Base-by-base conservation (phyloP, 768 basidiomycete genomes). In the Tricholoma sp. region DNA sequence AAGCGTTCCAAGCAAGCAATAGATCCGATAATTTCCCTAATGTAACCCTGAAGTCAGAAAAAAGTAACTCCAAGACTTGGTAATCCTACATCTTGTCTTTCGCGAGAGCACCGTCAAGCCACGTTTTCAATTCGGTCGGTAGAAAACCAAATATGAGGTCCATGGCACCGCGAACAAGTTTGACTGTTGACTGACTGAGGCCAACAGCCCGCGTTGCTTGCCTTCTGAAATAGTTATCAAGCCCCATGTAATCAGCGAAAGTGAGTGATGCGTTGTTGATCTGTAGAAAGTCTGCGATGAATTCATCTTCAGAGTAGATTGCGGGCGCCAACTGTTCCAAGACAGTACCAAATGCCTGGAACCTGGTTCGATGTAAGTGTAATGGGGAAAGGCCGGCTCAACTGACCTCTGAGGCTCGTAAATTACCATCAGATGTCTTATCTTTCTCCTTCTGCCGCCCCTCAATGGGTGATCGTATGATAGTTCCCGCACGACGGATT, bases 81-180 rank as follows among this genome's bases (percentile, higher is more conserved):
- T 57, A 59, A 52, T 53, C 69, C 71, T 68, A 94, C 95, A 95
- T 75, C 58, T 72, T 77, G 68, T 97, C 95, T 62, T 82, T 86
- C 32, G 80, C 79, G 41, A 95, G 64, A 0, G 89, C 88, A 16
- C 70, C 77, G 61, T 98, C 95, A 12, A 94, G 75, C 93, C 93
- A 98, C 21, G 76, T 73, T 70, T 89, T 91, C 59, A 98, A 57
- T 67, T 96, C 94, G 1, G 78, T 76, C 2, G 88, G 86, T 16
- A 98, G 74, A 75, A 96, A 98, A 7, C 94, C 94, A 69, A 98
- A 98, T 53, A 98, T 94, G 53, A 96, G 73, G 62, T 98, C 96
- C 89, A 98, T 84, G 27, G 94, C 91, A 2, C 87, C 86, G 18
- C 92, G 84, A 29, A 94, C 82, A 8, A 95, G 81, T 73, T 95